Evolutionary conservation across 495 filamentous ascomycete genomes (phyloP), one percentile per base, ranked within the genome.

Genomic region (Penicillium crystallinum): DNA sequence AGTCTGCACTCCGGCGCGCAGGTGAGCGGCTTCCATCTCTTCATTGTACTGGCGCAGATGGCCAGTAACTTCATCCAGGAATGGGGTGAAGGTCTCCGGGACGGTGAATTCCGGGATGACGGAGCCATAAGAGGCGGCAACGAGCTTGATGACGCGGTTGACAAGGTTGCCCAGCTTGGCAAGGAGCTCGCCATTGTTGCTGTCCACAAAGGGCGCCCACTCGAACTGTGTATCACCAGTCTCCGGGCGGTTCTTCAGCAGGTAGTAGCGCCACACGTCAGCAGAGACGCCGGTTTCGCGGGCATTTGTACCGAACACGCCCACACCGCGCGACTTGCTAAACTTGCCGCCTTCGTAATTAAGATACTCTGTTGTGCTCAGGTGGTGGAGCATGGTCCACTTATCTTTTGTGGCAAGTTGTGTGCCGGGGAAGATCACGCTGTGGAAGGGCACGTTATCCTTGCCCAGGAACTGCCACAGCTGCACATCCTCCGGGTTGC

Each of bases 391-490:
- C 81, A 84, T 89, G 33, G 92, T 97, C 93, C 93, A 98, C 45
- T 82, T 81, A 53, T 95, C 83, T 36, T 77, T 70, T 1, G 92
- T 91, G 38, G 91, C 93, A 17, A 97, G 74, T 64, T 96, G 87
- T 30, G 81, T 87, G 31, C 80, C 89, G 6, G 93, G 93, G 74
- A 95, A 98, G 63, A 97, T 90, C 60, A 98, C 87, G 33, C 81
- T 84, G 69, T 95, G 91, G 73, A 91, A 97, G 19, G 88, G 87
- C 10, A 95, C 89, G 55, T 97, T 97, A 73, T 97, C 92, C 71
- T 97, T 97, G 68, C 92, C 92, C 82, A 97, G 86, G 79, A 97
- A 97, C 68, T 98, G 93, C 68, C 93, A 97, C 5, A 98, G 81
- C 62, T 86, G 81, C 30, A 97, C 92, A 34, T 95, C 76, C 19